Evolutionary conservation across 2,329 filamentous ascomycete species (phyloP).

Genomic region (Helicocarpus griseus): DNA sequence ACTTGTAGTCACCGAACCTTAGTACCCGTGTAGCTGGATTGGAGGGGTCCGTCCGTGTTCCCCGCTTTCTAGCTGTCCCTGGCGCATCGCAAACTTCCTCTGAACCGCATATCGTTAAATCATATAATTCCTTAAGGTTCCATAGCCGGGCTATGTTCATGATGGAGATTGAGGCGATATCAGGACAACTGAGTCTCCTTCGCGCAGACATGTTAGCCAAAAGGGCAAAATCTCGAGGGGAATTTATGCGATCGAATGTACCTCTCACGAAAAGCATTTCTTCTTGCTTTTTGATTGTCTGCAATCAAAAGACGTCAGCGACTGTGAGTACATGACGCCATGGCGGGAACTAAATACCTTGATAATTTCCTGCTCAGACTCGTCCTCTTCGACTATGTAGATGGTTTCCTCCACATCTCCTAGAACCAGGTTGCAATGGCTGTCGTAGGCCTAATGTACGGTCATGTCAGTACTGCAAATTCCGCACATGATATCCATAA

Average conservation of each 20-base stretch:
- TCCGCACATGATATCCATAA: neutral
- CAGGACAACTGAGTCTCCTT: conserved; percentile 64
- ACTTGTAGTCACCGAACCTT: no score
- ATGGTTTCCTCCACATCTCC: conserved; percentile 97
- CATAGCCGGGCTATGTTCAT: conserved; percentile 2
- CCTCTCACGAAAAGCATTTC: conserved; percentile 98
- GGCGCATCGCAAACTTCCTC: neutral
- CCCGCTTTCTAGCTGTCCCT: neutral
- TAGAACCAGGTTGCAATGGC: conserved; percentile 92
- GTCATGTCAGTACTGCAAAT: conserved; percentile 6
- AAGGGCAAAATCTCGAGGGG: conserved; percentile 14
- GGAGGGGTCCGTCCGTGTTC: no score
- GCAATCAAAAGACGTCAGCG: conserved; percentile 15
- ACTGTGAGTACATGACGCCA: no score
- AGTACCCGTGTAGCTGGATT: neutral
- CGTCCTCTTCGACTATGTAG: conserved; percentile 82
- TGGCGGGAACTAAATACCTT: no score
- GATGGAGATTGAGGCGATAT: conserved; percentile 51
- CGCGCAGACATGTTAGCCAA: conserved; percentile 14
- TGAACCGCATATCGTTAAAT: neutral
- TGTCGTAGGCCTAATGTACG: conserved; percentile 77
- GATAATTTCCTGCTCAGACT: conserved; percentile 62
- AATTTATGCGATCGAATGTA: conserved; percentile 28
- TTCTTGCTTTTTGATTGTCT: conserved; percentile 93
- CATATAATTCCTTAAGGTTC: neutral